These are phyloP conservation scores for Combretum micranthum DNA, from an alignment of 345 rosid genomes.

Conservation along the genomic window DNA sequence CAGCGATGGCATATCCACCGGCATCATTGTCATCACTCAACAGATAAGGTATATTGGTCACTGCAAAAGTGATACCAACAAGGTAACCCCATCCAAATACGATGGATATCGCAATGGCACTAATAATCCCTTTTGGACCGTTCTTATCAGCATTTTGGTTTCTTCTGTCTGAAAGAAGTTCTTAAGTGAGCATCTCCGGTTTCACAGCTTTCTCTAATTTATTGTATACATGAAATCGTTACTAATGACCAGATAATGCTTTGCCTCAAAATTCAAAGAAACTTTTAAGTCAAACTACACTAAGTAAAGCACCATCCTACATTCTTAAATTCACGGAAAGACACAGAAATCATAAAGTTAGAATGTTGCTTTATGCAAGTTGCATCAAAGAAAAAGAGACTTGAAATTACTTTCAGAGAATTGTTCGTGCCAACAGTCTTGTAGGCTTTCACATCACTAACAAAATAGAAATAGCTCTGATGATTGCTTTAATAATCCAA, in stretches of 20 bases:
- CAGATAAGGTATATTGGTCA: constrained; percentile 68
- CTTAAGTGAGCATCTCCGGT: too few relatives aligned
- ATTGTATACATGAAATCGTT: too few relatives aligned
- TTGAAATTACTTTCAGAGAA: too few relatives aligned
- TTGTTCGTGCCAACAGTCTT: too few relatives aligned
- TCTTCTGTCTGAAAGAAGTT: constrained; percentile 71
- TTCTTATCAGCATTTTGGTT: constrained; percentile 86
- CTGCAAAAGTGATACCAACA: constrained; percentile 82
- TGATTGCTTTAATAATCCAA: background rate
- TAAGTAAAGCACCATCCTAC: too few relatives aligned
- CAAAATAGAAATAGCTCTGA: too few relatives aligned
- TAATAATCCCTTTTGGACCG: constrained; percentile 83
- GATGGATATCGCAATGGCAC: constrained; percentile 83
- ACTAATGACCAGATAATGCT: too few relatives aligned
- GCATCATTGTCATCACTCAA: constrained; percentile 70
- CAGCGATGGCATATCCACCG: constrained; percentile 88
- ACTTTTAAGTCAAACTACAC: too few relatives aligned
- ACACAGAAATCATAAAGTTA: background rate
- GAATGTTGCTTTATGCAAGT: background rate
- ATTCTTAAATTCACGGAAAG: too few relatives aligned
- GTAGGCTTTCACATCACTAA: too few relatives aligned
- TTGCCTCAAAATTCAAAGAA: too few relatives aligned
- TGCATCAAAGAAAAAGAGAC: background rate
- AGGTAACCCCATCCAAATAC: constrained; percentile 94
- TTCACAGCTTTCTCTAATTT: too few relatives aligned